phyloP scores from a whole-genome alignment of 2,329 filamentous ascomycete genomes.

The Exophiala bonariae region DNA sequence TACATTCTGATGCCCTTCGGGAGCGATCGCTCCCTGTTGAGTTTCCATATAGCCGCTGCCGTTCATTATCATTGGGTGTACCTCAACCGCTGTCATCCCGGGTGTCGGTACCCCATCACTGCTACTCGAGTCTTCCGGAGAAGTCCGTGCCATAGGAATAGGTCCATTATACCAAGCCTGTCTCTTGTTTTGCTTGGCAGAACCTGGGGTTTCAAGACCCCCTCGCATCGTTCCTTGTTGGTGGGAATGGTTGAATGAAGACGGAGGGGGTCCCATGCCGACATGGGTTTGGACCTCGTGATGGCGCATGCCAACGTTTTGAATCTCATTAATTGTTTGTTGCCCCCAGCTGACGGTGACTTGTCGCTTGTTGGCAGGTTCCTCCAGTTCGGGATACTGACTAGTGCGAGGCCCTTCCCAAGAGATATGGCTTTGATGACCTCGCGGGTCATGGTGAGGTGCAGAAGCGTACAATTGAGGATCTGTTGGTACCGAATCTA shows the following conservation, averaged over 20 bases:
- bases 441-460: constrained; percentile 44
- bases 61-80: constrained; percentile 50
- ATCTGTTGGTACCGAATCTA: constrained; percentile 57
- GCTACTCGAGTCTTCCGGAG: constrained; percentile 51
- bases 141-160: constrained; percentile 37
- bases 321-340: constrained; percentile 43
- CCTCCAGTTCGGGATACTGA: constrained; percentile 30
- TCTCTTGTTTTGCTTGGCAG: constrained; percentile 29
- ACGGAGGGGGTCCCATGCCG: constrained; percentile 22
- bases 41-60: constrained; percentile 49
- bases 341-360: constrained; percentile 45
- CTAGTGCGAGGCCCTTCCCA: constrained; percentile 43
- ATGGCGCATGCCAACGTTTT: constrained; percentile 23
- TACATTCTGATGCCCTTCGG: constrained; percentile 43
- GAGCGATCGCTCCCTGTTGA: constrained; percentile 36
- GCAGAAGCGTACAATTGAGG: constrained; percentile 33
- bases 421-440: constrained; percentile 43
- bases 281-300: constrained; percentile 5
- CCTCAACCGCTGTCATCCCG: constrained; percentile 47
- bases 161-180: constrained; percentile 37
- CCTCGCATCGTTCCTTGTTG: constrained; percentile 27
- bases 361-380: constrained; percentile 38
- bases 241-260: constrained; percentile 13
- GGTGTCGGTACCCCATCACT: constrained; percentile 50
- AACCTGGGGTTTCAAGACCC: constrained; percentile 16